Evolutionary conservation across 1,284 basidiomycete genomes (phyloP).

Genomic region (Cryptococcus sp.): DNA sequence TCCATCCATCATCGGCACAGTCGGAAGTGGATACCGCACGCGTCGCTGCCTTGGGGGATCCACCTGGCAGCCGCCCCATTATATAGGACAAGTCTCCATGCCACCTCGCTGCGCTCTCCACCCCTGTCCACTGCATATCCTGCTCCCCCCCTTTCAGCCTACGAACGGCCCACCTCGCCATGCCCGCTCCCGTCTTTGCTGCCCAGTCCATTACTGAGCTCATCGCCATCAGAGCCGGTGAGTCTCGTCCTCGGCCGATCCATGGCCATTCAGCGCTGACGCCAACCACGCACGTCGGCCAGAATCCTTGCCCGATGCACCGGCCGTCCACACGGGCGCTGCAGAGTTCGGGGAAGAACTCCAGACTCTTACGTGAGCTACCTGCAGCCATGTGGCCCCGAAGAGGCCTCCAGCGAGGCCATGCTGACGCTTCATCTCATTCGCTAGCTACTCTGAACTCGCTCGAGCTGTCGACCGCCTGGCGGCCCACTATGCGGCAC

Average conservation of each 20-base stretch:
- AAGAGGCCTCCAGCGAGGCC: background rate
- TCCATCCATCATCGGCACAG: too few relatives aligned
- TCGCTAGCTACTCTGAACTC: constrained; percentile 45
- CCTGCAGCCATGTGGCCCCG: background rate
- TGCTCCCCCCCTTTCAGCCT: too few relatives aligned
- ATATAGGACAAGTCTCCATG: too few relatives aligned
- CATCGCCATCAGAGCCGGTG: constrained; percentile 39
- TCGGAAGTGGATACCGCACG: too few relatives aligned
- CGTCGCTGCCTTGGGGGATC: too few relatives aligned
- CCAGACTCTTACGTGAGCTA: constrained; percentile 39
- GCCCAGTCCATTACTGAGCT: constrained; percentile 44
- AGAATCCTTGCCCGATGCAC: constrained; percentile 37
- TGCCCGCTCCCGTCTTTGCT: constrained; percentile 39
- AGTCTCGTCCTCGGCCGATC: constrained; percentile 5
- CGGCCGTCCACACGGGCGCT: constrained; percentile 45
- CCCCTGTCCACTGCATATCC: too few relatives aligned
- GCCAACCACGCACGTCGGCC: constrained; percentile 1
- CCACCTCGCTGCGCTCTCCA: too few relatives aligned
- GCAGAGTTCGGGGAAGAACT: constrained; percentile 45
- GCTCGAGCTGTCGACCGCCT: constrained; percentile 52
- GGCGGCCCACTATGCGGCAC: constrained; percentile 49
- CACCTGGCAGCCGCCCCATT: too few relatives aligned
- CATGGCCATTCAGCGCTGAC: too few relatives aligned
- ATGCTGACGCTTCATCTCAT: background rate
- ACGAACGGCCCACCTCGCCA: constrained; percentile 9